phyloP scores from a whole-genome alignment of 208 protist species.

The Acanthamoeba castellanii region DNA sequence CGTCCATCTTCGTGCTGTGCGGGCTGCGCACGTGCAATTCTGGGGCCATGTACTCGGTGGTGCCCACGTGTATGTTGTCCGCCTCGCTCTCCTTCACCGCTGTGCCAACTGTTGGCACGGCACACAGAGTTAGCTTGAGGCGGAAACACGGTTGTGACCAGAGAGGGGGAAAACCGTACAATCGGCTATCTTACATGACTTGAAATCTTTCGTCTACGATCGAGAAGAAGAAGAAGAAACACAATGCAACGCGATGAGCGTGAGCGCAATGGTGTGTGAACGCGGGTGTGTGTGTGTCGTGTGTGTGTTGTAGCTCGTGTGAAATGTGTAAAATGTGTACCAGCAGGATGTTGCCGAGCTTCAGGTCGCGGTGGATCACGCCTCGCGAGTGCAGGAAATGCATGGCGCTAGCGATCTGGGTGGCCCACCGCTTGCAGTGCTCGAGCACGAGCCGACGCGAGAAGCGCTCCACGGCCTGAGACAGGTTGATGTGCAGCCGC shows the following conservation, averaged over 20 bases:
- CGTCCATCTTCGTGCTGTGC: slow-evolving; percentile 68
- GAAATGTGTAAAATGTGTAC: background rate
- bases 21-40: slow-evolving; percentile 8
- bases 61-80: slow-evolving; percentile 49
- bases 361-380: slow-evolving; percentile 65
- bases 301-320: background rate
- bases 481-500: slow-evolving; percentile 65
- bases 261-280: background rate
- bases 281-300: background rate
- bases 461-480: slow-evolving; percentile 22
- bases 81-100: slow-evolving; percentile 49
- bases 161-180: background rate
- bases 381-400: slow-evolving; percentile 51
- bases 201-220: slow-evolving; percentile 20
- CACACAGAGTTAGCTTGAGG: background rate
- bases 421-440: slow-evolving; percentile 48
- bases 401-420: slow-evolving; percentile 65
- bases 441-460: background rate
- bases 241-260: background rate
- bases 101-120: background rate
- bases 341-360: slow-evolving; percentile 60
- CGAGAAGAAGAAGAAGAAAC: background rate
- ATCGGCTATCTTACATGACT: slow-evolving; percentile 62
- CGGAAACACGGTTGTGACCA: background rate
- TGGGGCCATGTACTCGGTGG: slow-evolving; percentile 70